Evolutionary conservation across 257 asterid genomes (phyloP), one percentile per base, ranked within the genome.

Genomic region (Asclepias syriaca): DNA sequence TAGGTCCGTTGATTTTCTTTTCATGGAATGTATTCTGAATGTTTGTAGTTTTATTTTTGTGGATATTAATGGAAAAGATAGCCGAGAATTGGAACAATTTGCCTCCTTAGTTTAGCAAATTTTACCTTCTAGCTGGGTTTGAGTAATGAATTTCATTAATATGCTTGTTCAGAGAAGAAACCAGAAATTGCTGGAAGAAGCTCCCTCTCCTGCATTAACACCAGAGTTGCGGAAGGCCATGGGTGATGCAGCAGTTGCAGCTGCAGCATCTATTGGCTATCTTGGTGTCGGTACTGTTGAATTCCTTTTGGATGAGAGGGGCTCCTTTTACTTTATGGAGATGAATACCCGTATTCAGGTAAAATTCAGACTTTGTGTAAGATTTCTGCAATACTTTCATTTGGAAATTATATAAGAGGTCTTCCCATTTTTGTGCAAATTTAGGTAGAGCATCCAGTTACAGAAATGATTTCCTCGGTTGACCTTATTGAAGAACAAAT

Each of bases 221-320:
- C 77, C 94, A 21, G 99, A 91, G 77, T 78, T 95, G 74, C 87
- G 99, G 70, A 95, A 89, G 80, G 98, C 97, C 77, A 95, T 95
- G 99, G 99, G 99, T 73, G 99, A 95, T 83, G 99, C 99, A 69
- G 99, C 99, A 71, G 97, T 94, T 67, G 92, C 99, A 68, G 99
- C 99, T n/a, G 99, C 99, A 51, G 92, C 97, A 56, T 92, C 99
- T 21, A 95, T 95, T 76, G 99, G 99, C 65, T 95, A 95, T 75
- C 65, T 95, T 34, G 99, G 99, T 63, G 99, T 95, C 58, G 99
- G 99, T 65, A 95, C 99, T 21, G 73, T 95, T 19, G 99, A 95
- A 84, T 95, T 95, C 85, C 96, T 95, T 83, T 72, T 95, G 87
- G 99, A 95, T 72, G 98, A 95, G 83, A 90, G 99, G 72, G 99